These are phyloP conservation scores for Syzygium syzygioides DNA, from an alignment of 441 rosid genomes.

Conservation along the genomic window DNA sequence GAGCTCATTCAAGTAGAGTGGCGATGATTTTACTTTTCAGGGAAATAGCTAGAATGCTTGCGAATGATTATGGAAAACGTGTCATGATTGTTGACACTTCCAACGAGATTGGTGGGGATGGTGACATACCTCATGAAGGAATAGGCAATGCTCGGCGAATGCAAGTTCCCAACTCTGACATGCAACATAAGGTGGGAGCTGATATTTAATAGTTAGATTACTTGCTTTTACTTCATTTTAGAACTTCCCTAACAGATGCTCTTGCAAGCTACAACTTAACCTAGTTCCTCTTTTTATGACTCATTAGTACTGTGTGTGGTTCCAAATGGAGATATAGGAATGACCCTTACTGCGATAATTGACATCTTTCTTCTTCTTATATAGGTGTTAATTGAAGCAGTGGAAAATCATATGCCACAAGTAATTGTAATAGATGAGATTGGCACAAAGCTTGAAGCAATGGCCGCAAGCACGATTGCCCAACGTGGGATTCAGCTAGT, in stretches of 20 bases:
- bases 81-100: conserved; percentile 96
- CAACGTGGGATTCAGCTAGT: conserved; percentile 95
- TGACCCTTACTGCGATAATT: conserved; percentile 1
- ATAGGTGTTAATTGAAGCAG: conserved; percentile 87
- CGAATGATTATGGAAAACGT: conserved; percentile 76
- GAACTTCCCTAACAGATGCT: background rate
- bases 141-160: conserved; percentile 91
- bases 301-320: background rate
- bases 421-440: conserved; percentile 94
- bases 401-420: conserved; percentile 97
- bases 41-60: conserved; percentile 91
- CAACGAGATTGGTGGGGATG: conserved; percentile 98
- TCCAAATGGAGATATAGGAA: background rate
- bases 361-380: background rate
- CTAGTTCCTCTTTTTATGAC: background rate
- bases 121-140: conserved; percentile 94
- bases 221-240: background rate
- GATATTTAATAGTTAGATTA: background rate
- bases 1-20: background rate
- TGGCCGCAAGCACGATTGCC: conserved; percentile 94
- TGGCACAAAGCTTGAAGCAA: conserved; percentile 91
- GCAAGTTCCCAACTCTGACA: conserved; percentile 84
- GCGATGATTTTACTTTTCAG: conserved; percentile 25
- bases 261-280: background rate
- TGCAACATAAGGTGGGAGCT: conserved; percentile 77